Evolutionary conservation across 306 rosid genomes (phyloP), one percentile per base, ranked within the genome.

Genomic region (Senna tora): DNA sequence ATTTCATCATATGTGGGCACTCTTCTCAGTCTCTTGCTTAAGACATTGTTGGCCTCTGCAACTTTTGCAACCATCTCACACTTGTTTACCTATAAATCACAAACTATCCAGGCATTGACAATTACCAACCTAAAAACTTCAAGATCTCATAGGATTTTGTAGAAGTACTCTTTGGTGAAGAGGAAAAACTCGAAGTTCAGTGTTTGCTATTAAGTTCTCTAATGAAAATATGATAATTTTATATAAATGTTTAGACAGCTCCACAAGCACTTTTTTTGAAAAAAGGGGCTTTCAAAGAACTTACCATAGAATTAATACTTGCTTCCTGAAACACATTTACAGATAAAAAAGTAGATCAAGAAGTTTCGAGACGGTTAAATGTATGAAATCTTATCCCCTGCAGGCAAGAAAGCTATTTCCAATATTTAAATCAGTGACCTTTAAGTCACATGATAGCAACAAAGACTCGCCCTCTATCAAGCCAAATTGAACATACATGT

Each of bases 91-190:
- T 90, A 64, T 78, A 88, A 79, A 84, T 62, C 15, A 82, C 79
- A 77, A 79, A 82, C 98, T 90, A 92, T 79, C 90, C 88, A 84
- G 62, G 61, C 86, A 84, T 82, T 88, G 82, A 87, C 84, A 85
- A 84, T 85, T 74, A 84, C 83, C 78, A 72, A 64, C 75, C 73
- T 67, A 81, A 62, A 25, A 62, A 38, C 43, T 67, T 17, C 15
- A 9, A 28, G 10, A 15, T 1, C 17, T 47, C 58, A 28, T 15
- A 28, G 22, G 42, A 32, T 22, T 9, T 2, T n/a, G n/a, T n/a
- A n/a, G n/a, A 38, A 63, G 22, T 21, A 33, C 33, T 49, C 11
- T 47, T 32, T 60, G 22, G 38, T 15, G 62, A 25, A 25, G 30
- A 25, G 30, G 3, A 25, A 25, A 25, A 25, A 25, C 30, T 25